A percentile compares a stretch with the other conserved stretches of the same genome.
These are phyloP conservation scores for Penicillium sp. DNA, from an alignment of 2,329 filamentous ascomycete genomes.

Conservation along the genomic window DNA sequence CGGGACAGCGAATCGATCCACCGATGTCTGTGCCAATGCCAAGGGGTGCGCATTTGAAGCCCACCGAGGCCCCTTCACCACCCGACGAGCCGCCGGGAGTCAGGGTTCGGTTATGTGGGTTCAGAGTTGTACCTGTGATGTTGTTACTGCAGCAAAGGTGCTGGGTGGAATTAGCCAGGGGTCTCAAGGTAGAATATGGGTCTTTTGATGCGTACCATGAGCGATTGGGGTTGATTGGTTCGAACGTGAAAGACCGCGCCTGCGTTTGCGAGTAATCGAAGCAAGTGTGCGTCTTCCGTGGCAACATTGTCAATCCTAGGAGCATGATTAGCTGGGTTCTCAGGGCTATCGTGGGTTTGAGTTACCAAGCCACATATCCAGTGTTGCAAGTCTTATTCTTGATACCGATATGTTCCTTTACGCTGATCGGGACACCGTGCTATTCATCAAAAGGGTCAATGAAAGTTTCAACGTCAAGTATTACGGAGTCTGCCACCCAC, in stretches of 20 bases:
- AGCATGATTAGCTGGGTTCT: neutral
- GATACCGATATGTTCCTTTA: conserved; percentile 65
- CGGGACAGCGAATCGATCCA: conserved; percentile 49
- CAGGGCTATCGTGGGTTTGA: neutral
- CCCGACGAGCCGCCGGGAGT: conserved; percentile 48
- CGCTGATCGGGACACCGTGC: conserved; percentile 58
- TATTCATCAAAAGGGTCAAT: conserved; percentile 6
- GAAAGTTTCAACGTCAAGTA: neutral
- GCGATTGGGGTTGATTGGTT: conserved; percentile 46
- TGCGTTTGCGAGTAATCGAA: conserved; percentile 36
- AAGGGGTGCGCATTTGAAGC: conserved; percentile 45
- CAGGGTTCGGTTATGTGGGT: conserved; percentile 45
- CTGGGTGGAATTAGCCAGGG: conserved; percentile 20
- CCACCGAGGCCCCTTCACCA: conserved; percentile 48
- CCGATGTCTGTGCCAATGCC: conserved; percentile 53
- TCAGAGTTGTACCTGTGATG: conserved; percentile 44
- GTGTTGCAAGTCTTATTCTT: conserved; percentile 48
- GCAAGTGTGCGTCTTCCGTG: conserved; percentile 37
- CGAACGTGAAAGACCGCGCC: conserved; percentile 49
- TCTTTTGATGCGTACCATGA: conserved; percentile 35
- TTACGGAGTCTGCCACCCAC: conserved; percentile 18
- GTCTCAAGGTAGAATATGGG: neutral
- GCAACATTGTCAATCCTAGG: conserved; percentile 39
- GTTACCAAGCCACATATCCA: conserved; percentile 40
- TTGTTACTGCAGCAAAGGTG: conserved; percentile 44